A percentile compares a stretch with the other conserved stretches of the same genome.
Evolutionary conservation across 306 rosid genomes (phyloP).

Genomic region (Arachis stenosperma): DNA sequence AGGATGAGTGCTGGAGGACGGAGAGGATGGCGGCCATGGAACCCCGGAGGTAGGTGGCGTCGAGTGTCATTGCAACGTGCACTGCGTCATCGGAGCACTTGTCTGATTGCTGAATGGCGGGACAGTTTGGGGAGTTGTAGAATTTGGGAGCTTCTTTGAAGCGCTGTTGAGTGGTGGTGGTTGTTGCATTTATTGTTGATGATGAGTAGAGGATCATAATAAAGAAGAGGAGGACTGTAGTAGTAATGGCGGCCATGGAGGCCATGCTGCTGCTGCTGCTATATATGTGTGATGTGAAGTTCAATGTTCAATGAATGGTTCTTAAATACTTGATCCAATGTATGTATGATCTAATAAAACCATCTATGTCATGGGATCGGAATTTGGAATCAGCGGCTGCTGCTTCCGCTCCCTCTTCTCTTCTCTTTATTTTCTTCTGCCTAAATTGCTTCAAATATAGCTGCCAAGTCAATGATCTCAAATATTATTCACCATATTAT

Average conservation of each 20-base stretch:
- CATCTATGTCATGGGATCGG: neutral
- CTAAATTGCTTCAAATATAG: slow-evolving; percentile 39
- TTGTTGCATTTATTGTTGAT: neutral
- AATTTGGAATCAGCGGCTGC: neutral
- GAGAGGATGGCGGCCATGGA: slow-evolving; percentile 95
- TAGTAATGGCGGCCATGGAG: slow-evolving; percentile 7
- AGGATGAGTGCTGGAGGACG: slow-evolving; percentile 91
- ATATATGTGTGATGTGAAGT: neutral
- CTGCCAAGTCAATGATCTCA: slow-evolving; percentile 39
- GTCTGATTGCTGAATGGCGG: slow-evolving; percentile 10
- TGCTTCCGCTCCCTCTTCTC: neutral
- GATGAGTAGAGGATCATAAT: slow-evolving; percentile 14
- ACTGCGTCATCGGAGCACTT: slow-evolving; percentile 52
- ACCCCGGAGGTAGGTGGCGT: slow-evolving; percentile 84
- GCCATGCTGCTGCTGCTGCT: too few species aligned
- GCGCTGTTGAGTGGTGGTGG: slow-evolving; percentile 24
- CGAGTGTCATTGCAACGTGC: slow-evolving; percentile 93
- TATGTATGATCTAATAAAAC: slow-evolving; percentile 14
- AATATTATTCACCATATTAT: neutral
- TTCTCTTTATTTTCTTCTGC: slow-evolving; percentile 44
- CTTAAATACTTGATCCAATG: neutral
- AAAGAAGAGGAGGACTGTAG: neutral
- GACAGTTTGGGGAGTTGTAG: slow-evolving; percentile 75
- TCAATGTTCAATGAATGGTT: neutral
- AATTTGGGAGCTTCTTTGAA: slow-evolving; percentile 94